phyloP scores from a whole-genome alignment of 2,329 filamentous ascomycete species.

The Akanthomyces muscarius region DNA sequence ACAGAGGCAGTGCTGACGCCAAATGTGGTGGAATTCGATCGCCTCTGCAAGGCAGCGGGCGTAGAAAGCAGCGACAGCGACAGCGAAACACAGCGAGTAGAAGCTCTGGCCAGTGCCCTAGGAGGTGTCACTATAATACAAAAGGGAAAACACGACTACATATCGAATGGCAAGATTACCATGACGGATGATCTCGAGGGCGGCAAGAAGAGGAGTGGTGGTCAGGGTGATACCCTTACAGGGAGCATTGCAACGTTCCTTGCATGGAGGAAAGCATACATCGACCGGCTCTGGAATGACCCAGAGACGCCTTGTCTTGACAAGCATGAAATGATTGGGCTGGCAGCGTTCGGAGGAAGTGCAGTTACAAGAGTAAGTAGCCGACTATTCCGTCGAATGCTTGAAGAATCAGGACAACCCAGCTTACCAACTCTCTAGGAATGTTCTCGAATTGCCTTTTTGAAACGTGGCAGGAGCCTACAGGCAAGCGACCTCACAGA shows the following conservation, averaged over 20 bases:
- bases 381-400: background rate
- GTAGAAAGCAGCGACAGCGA: slow-evolving; percentile 50
- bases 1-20: slow-evolving; percentile 83
- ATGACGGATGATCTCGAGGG: slow-evolving; percentile 72
- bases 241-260: slow-evolving; percentile 84
- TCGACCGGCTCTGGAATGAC: slow-evolving; percentile 72
- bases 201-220: slow-evolving; percentile 84
- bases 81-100: slow-evolving; percentile 46
- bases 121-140: slow-evolving; percentile 88
- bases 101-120: slow-evolving; percentile 67
- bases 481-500: slow-evolving; percentile 93
- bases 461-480: slow-evolving; percentile 77
- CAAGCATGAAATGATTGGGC: slow-evolving; percentile 59
- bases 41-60: slow-evolving; percentile 71
- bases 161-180: slow-evolving; percentile 76
- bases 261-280: slow-evolving; percentile 83
- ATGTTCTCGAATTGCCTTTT: slow-evolving; percentile 82
- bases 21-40: slow-evolving; percentile 88
- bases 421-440: slow-evolving; percentile 44
- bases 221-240: slow-evolving; percentile 93
- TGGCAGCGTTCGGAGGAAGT: slow-evolving; percentile 83
- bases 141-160: slow-evolving; percentile 78
- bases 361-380: slow-evolving; percentile 72
- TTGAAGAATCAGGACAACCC: background rate
- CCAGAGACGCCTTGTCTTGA: slow-evolving; percentile 43